A percentile compares a stretch with the other conserved stretches of the same genome.
These are phyloP conservation scores for Cryptococcus floricola DNA, from an alignment of 1,284 basidiomycete species.

Conservation along the genomic window DNA sequence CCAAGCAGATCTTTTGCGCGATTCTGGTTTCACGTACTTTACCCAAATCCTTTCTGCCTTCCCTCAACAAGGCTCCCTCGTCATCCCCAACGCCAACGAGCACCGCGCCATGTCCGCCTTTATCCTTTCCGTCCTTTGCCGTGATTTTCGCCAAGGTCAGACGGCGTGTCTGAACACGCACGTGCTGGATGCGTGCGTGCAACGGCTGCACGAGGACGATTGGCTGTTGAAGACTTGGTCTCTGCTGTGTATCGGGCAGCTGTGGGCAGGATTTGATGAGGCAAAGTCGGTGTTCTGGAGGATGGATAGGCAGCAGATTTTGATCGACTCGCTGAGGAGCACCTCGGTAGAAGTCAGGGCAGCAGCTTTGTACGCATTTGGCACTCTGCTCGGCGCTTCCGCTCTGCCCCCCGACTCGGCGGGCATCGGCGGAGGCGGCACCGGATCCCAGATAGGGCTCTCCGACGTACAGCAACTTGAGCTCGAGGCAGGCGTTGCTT, in stretches of 20 bases:
- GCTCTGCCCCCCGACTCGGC: slow-evolving; percentile 59
- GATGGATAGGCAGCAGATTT: slow-evolving; percentile 70
- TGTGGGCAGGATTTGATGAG: slow-evolving; percentile 90
- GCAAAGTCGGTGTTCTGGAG: slow-evolving; percentile 83
- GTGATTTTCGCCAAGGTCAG: slow-evolving; percentile 83
- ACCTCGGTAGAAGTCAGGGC: slow-evolving; percentile 90
- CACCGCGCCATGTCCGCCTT: slow-evolving; percentile 99
- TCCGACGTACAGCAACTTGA: slow-evolving; percentile 65
- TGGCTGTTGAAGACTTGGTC: slow-evolving; percentile 93
- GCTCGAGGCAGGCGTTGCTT: slow-evolving; percentile 57
- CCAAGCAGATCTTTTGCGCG: slow-evolving; percentile 83
- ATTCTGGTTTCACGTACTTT: slow-evolving; percentile 84
- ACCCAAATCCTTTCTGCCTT: slow-evolving; percentile 64
- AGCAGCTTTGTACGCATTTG: slow-evolving; percentile 85
- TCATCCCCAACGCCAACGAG: slow-evolving; percentile 87
- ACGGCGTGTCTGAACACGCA: slow-evolving; percentile 76
- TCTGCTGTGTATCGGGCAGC: slow-evolving; percentile 85
- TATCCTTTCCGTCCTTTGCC: slow-evolving; percentile 86
- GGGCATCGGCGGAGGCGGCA: slow-evolving; percentile 75
- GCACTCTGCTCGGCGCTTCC: slow-evolving; percentile 88
- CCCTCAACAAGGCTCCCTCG: slow-evolving; percentile 40
- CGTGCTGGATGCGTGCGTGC: slow-evolving; percentile 86
- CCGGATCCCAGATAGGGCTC: slow-evolving; percentile 75
- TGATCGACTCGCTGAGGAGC: slow-evolving; percentile 78
- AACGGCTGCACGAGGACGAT: slow-evolving; percentile 77